Evolutionary conservation across 2,329 filamentous ascomycete genomes (phyloP), one percentile per base, ranked within the genome.

Genomic region (Purpureocillium lavendulum): DNA sequence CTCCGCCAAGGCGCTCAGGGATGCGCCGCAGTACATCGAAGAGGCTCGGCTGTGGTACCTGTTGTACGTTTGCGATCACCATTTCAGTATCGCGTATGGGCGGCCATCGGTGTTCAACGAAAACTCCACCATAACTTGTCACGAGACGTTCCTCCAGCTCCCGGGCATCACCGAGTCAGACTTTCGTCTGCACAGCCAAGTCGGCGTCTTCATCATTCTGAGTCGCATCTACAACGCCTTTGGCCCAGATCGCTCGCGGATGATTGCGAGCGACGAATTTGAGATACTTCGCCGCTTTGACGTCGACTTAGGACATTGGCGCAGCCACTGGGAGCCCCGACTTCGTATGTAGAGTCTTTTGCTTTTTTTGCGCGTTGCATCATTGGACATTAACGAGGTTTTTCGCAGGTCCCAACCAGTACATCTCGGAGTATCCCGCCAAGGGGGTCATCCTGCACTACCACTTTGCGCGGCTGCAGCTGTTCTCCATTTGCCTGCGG

Each of bases 31-130:
- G 45, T 64, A 73, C 39, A 67, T 71, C 48, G 70, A 79, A 42
- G 66, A 70, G 18, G 69, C 77, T 4, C 64, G 77, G 32, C 59
- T 82, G 7, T 82, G 76, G 75, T 82, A 80, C 52, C 53, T 79
- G 28, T 57, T 80, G 1, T 82, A 81, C 48, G 75, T 80, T 2
- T 81, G 77, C 49, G 78, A 82, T 49, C 77, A 80, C 44, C 78
- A 82, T 52, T 74, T 81, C 21, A 78, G 73, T 38, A 80, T 82
- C 37, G 69, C 78, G 1, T 81, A 82, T 38, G 56, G 56, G 2
- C 62, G 77, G 13, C 75, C 77, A 4, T 74, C 76, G 0, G 71
- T 80, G 9, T 77, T 79, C 15, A 67, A 71, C 36, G 76, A 80
- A 45, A 68, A 77, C 43, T 59, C 65, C 13, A 69, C 70, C 1